phyloP scores from a whole-genome alignment of 2,329 filamentous ascomycete genomes.

The Sphaerostilbella broomeana region DNA sequence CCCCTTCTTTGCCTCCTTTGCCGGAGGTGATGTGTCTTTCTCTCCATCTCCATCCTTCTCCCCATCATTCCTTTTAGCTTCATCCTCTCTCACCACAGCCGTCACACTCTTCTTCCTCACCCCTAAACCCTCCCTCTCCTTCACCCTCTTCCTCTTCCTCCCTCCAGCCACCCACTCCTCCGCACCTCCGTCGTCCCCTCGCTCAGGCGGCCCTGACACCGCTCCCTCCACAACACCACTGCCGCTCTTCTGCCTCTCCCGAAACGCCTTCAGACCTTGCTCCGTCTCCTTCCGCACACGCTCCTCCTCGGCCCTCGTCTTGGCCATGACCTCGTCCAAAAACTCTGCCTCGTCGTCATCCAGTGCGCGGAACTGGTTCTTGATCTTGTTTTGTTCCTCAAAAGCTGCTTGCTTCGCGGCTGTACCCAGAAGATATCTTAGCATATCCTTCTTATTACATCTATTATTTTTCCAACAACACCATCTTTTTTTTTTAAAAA shows the following conservation, averaged over 20 bases:
- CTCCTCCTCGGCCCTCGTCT: slow-evolving; percentile 48
- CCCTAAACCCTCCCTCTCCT: slow-evolving; percentile 31
- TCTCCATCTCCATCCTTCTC: slow-evolving; percentile 10
- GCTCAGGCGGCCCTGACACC: slow-evolving; percentile 20
- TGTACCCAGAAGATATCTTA: slow-evolving; percentile 23
- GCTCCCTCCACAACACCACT: slow-evolving; percentile 17
- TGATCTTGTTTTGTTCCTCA: slow-evolving; percentile 63
- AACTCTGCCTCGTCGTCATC: slow-evolving; percentile 77
- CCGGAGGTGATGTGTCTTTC: slow-evolving; percentile 2
- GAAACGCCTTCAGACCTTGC: slow-evolving; percentile 49
- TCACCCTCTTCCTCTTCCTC: slow-evolving; percentile 32
- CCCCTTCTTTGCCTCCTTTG: slow-evolving; percentile 19
- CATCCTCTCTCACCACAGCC: slow-evolving; percentile 14
- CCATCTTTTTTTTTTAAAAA: neutral
- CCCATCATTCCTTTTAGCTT: slow-evolving; percentile 12
- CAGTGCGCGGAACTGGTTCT: slow-evolving; percentile 70
- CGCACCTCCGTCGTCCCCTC: slow-evolving; percentile 6
- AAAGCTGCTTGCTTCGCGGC: slow-evolving; percentile 78
- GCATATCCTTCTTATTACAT: no score
- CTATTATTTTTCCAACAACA: no score
- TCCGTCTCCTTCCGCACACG: slow-evolving; percentile 48
- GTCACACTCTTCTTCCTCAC: slow-evolving; percentile 22
- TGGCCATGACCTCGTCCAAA: slow-evolving; percentile 52
- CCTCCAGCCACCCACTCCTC: slow-evolving; percentile 30
- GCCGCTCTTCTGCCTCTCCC: slow-evolving; percentile 41